phyloP scores from a whole-genome alignment of 805 yeast species.

The Cyberlindnera galapagoensis region DNA sequence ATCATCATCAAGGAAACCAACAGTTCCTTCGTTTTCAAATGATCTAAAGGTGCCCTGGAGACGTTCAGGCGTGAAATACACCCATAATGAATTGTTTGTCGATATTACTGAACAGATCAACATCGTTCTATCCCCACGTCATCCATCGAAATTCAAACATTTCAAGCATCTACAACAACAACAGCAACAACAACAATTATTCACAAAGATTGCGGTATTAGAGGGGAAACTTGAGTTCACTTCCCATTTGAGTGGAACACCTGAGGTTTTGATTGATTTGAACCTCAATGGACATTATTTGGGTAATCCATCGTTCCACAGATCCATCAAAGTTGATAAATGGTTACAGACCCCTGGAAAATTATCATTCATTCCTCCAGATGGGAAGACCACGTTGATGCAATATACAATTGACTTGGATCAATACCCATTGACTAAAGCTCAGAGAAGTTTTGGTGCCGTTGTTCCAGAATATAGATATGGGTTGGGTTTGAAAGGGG shows the following conservation, averaged over 20 bases:
- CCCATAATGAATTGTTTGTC: conserved; percentile 80
- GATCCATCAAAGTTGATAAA: conserved; percentile 49
- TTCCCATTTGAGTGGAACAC: conserved; percentile 71
- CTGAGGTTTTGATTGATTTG: conserved; percentile 57
- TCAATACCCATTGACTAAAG: conserved; percentile 11
- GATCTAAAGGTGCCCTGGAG: conserved; percentile 64
- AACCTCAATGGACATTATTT: conserved; percentile 39
- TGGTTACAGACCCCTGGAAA: conserved; percentile 44
- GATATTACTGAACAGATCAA: conserved; percentile 68
- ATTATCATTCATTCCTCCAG: conserved; percentile 80
- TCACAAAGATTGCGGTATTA: conserved; percentile 47
- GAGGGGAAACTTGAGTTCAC: conserved; percentile 59
- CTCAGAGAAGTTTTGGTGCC: conserved; percentile 21
- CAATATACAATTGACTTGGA: conserved; percentile 54
- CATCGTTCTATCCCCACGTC: conserved; percentile 38
- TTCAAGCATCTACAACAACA: conserved; percentile 7
- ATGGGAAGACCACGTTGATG: conserved; percentile 62
- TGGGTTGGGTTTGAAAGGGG: conserved; percentile 29
- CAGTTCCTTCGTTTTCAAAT: conserved; percentile 18
- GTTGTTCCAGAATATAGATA: conserved; percentile 26
- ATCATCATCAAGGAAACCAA: no score
- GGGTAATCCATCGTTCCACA: conserved; percentile 64
- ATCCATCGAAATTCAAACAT: conserved; percentile 18
- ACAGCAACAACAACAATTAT: conserved; percentile 12
- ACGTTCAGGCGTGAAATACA: conserved; percentile 56